Evolutionary conservation across 352 stramenopile genomes (phyloP).

Genomic region (Aphanomyces cochlioides): DNA sequence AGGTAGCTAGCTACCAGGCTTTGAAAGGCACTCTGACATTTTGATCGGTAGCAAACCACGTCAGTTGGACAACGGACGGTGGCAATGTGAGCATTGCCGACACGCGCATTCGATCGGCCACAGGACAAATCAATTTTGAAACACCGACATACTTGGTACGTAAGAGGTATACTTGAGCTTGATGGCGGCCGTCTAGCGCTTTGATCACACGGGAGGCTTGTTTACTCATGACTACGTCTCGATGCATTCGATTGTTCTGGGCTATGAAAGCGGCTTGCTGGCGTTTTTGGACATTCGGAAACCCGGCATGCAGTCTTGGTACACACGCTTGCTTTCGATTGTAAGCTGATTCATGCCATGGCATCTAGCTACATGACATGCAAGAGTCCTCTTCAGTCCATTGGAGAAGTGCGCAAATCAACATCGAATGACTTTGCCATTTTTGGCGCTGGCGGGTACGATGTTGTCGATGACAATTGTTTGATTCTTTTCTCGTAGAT

Average conservation of each 20-base stretch:
- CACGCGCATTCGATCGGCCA: slow-evolving; percentile 37
- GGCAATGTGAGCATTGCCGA: slow-evolving; percentile 71
- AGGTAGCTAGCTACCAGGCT: not conserved
- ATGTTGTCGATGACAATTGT: slow-evolving; percentile 9
- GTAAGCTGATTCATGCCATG: too few species aligned
- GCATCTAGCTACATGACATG: slow-evolving; percentile 45
- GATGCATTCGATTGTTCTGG: slow-evolving; percentile 50
- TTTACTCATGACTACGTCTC: slow-evolving; percentile 72
- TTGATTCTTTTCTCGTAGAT: slow-evolving; percentile 33
- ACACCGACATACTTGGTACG: slow-evolving; percentile 30
- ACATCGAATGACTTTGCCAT: slow-evolving; percentile 45
- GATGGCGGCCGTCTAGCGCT: slow-evolving; percentile 33
- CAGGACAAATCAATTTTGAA: slow-evolving; percentile 31
- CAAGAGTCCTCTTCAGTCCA: slow-evolving; percentile 43
- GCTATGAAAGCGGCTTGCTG: slow-evolving; percentile 59
- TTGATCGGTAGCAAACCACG: slow-evolving; percentile 28
- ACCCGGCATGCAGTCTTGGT: slow-evolving; percentile 48
- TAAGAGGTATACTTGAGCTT: slow-evolving; percentile 22
- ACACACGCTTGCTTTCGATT: not conserved
- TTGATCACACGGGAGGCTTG: slow-evolving; percentile 49
- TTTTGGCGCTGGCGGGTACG: slow-evolving; percentile 64
- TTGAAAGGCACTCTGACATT: not conserved
- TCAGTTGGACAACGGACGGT: slow-evolving; percentile 82
- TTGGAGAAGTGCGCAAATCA: slow-evolving; percentile 60
- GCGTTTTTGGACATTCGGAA: slow-evolving; percentile 66